phyloP scores from a whole-genome alignment of 495 filamentous ascomycete genomes.

The Talaromyces ruber region DNA sequence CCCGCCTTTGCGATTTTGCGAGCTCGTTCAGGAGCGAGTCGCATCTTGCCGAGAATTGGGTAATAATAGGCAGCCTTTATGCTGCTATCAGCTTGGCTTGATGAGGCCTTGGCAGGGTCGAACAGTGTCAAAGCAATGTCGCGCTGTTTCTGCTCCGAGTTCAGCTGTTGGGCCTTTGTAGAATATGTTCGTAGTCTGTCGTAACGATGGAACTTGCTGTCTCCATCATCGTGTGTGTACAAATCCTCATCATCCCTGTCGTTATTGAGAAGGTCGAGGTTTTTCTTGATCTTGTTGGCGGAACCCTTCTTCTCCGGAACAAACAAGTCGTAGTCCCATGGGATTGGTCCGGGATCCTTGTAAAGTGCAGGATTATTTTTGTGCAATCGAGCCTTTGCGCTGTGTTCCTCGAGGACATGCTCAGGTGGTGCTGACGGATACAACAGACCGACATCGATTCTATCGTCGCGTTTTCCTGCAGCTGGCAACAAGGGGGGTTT shows the following conservation, averaged over 20 bases:
- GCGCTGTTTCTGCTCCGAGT: conserved; percentile 40
- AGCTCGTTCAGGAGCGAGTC: conserved; percentile 48
- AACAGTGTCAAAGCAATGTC: conserved; percentile 56
- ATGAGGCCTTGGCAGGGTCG: conserved; percentile 39
- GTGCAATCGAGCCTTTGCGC: conserved; percentile 49
- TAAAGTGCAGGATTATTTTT: conserved; percentile 52
- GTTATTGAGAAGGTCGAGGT: conserved; percentile 62
- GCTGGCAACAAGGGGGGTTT: conserved; percentile 63
- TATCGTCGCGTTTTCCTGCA: conserved; percentile 57
- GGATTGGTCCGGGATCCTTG: conserved; percentile 49
- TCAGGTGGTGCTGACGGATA: conserved; percentile 51
- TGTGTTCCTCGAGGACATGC: conserved; percentile 34
- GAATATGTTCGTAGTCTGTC: conserved; percentile 77
- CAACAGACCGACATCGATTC: conserved; percentile 73
- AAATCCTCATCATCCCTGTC: conserved; percentile 57
- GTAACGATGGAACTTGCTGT: conserved; percentile 55
- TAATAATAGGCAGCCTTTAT: conserved; percentile 84
- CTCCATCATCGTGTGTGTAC: conserved; percentile 49
- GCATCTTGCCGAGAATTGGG: conserved; percentile 65
- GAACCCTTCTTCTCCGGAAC: conserved; percentile 49
- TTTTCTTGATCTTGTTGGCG: conserved; percentile 57
- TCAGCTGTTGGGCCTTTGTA: conserved; percentile 59
- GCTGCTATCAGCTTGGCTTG: conserved; percentile 19
- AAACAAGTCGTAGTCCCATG: conserved; percentile 77
- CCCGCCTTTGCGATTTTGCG: conserved; percentile 41